Percentiles rank a stretch among this genome's conserved stretches.
These are phyloP conservation scores for Athelia psychrophila DNA, from an alignment of 1,284 basidiomycete species.

Conservation along the genomic window DNA sequence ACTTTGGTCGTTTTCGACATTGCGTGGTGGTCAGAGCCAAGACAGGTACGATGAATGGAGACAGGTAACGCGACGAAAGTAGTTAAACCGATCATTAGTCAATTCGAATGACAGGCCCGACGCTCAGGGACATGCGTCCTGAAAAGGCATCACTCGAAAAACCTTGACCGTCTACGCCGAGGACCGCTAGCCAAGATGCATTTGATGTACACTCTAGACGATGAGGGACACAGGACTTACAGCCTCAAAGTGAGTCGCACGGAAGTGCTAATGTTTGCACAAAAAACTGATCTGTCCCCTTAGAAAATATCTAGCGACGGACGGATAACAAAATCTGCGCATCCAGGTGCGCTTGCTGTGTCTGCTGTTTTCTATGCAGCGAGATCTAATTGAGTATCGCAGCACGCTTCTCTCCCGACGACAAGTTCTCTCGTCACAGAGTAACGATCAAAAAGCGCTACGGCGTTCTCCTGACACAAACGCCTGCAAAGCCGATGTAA, in stretches of 20 bases:
- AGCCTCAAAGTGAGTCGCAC: conserved; percentile 77
- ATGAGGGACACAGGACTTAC: conserved; percentile 79
- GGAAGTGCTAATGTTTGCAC: background rate
- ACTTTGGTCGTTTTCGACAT: conserved; percentile 41
- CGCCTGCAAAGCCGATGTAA: conserved; percentile 85
- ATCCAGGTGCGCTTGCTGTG: conserved; percentile 71
- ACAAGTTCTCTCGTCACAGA: conserved; percentile 95
- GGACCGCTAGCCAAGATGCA: conserved; percentile 60
- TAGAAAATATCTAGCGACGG: conserved; percentile 84
- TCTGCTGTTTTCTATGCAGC: conserved; percentile 20
- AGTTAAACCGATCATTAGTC: background rate
- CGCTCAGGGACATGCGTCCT: too few relatives aligned
- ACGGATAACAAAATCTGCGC: conserved; percentile 88
- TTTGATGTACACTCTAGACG: conserved; percentile 90
- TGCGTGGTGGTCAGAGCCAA: background rate
- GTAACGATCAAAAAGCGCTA: conserved; percentile 94
- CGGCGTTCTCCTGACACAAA: conserved; percentile 83
- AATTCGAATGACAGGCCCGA: too few relatives aligned
- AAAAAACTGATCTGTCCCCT: conserved; percentile 7
- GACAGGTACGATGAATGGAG: background rate
- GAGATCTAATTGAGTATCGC: conserved; percentile 6
- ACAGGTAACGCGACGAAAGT: background rate
- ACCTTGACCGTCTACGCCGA: background rate
- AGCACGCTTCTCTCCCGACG: conserved; percentile 97
- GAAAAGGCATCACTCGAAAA: background rate